Evolutionary conservation across 2,329 filamentous ascomycete species (phyloP).

Genomic region (Niveomyces coronatus): DNA sequence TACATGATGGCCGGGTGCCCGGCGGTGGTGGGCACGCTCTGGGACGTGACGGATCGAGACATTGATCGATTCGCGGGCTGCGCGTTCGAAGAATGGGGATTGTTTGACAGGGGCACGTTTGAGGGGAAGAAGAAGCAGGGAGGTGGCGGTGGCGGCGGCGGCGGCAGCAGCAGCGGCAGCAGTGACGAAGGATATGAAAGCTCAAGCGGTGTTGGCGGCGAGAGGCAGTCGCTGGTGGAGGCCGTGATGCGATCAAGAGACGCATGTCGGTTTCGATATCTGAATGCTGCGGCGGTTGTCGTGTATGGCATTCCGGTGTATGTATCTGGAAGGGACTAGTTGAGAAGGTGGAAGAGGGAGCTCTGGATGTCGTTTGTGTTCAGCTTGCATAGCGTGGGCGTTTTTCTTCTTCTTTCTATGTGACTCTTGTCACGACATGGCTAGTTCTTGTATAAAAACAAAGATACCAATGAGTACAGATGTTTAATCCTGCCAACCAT

Average conservation of each 20-base stretch:
- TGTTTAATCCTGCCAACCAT: background rate
- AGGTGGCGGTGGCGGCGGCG: too few species aligned
- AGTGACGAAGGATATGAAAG: conserved; percentile 14
- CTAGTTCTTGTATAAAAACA: background rate
- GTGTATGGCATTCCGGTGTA: conserved; percentile 94
- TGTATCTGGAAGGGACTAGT: conserved; percentile 34
- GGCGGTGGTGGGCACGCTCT: conserved; percentile 83
- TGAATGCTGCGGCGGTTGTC: conserved; percentile 88
- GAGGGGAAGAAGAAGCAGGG: conserved; percentile 22
- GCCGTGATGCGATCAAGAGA: conserved; percentile 66
- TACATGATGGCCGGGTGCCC: conserved; percentile 84
- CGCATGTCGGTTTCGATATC: conserved; percentile 77
- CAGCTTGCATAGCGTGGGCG: conserved; percentile 7
- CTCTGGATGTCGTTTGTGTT: conserved; percentile 1
- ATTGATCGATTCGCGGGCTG: conserved; percentile 84
- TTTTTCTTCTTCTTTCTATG: conserved; percentile 1
- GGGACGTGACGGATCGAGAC: conserved; percentile 97
- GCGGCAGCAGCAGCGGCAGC: conserved; percentile 17
- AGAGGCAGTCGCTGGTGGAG: conserved; percentile 55
- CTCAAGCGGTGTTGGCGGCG: conserved; percentile 13
- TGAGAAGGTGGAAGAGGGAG: background rate
- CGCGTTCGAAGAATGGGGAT: conserved; percentile 77
- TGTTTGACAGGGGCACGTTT: conserved; percentile 44
- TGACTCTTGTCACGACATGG: background rate
- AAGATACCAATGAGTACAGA: conserved; percentile 4